Evolutionary conservation across 768 basidiomycete genomes (phyloP), one percentile per base, ranked within the genome.

Genomic region (Macrolepiota dolichaula): DNA sequence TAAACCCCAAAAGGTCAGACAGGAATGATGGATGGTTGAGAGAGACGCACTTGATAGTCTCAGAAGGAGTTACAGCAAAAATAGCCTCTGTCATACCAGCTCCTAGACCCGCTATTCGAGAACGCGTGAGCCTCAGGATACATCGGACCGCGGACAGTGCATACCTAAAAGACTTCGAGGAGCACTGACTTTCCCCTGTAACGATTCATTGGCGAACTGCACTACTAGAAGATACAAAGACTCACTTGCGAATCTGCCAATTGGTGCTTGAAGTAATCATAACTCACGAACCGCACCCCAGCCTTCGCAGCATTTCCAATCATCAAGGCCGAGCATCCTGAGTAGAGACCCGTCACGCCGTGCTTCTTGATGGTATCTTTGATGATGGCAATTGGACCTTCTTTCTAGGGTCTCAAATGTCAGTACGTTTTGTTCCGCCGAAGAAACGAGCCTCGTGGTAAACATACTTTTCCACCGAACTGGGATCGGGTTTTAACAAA

Each of bases 31-130:
- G 38, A 47, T n/a, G 13, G 46, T 46, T 13, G 53, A 58, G 13
- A 19, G 42, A 35, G 1, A 74, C 91, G 44, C 51, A 96, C 96
- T 99, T 99, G 80, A 98, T 97, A 0, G 96, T 98, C 73, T 99
- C 96, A 12, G 93, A 95, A 2, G 96, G 96, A 0, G 96, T 98
- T 2, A 99, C 96, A 1, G 96, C 96, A 59, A 98, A 85, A 22
- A 98, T 71, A 0, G 96, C 94, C 73, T 98, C 96, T 68, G 80
- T 89, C 86, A 94, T 85, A 3, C 96, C 96, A 1, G 96, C 96
- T 32, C 89, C 89, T 11, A 92, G 76, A 32, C 91, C 91, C 62
- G 91, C 91, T 86, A 67, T 9, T 38, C 25, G 54, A 42, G n/a
- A 47, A 7, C 15, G 36, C 38, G 51, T 42, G 25, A 65, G 53